These are phyloP conservation scores for Mucor racemosus DNA, from an alignment of 371 early-diverging fungal genomes.

Conservation along the genomic window DNA sequence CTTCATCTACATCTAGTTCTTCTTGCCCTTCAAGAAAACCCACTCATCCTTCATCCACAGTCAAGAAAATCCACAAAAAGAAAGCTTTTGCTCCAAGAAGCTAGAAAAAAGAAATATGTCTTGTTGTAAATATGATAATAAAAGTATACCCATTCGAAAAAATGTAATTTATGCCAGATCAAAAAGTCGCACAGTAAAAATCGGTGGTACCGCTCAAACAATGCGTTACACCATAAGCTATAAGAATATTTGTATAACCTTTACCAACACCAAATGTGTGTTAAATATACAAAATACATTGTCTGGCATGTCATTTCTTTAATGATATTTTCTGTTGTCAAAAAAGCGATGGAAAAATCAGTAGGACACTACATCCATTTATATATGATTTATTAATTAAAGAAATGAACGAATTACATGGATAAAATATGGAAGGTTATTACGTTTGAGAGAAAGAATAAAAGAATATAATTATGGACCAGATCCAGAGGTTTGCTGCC, in stretches of 20 bases:
- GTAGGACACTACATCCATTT: no score
- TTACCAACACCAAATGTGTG: neutral
- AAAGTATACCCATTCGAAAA: neutral
- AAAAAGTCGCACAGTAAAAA: neutral
- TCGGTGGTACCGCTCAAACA: neutral
- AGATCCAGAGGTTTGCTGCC: slow-evolving; percentile 76
- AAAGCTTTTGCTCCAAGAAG: neutral
- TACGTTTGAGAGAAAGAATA: neutral
- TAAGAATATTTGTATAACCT: neutral
- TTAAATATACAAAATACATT: no score
- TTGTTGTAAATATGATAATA: neutral
- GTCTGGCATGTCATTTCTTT: no score
- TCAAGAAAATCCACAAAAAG: neutral
- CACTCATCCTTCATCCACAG: neutral
- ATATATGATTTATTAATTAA: neutral
- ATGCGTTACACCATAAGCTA: neutral
- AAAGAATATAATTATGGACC: neutral
- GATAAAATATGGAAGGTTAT: neutral
- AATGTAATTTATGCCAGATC: neutral
- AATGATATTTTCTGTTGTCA: no score
- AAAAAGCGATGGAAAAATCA: no score
- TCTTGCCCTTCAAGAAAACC: neutral
- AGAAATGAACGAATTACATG: slow-evolving; percentile 1
- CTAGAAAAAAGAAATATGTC: neutral
- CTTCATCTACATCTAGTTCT: neutral